A percentile compares a stretch with the other conserved stretches of the same genome.
phyloP scores from a whole-genome alignment of 352 stramenopile species.

The Globisporangium perplexum region DNA sequence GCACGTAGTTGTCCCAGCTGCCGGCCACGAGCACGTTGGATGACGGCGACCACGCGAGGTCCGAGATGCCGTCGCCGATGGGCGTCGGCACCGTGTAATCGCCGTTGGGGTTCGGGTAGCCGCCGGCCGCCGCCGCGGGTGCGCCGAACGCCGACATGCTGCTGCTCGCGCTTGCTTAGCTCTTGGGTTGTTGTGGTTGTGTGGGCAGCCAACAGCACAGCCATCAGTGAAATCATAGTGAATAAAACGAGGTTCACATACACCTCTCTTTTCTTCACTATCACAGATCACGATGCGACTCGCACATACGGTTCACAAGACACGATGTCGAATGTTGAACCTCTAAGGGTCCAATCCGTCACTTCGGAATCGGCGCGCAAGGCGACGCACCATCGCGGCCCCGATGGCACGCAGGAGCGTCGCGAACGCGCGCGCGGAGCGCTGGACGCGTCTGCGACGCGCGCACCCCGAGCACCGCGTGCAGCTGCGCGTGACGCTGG shows the following conservation, averaged over 20 bases:
- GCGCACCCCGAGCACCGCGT: slow-evolving; percentile 18
- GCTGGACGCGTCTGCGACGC: slow-evolving; percentile 11
- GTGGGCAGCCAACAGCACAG: neutral
- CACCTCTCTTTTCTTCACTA: neutral
- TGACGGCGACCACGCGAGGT: slow-evolving; percentile 70
- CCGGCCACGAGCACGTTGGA: slow-evolving; percentile 70
- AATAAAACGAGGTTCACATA: neutral
- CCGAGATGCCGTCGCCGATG: slow-evolving; percentile 70
- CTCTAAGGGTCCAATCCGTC: neutral
- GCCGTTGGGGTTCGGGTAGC: slow-evolving; percentile 68
- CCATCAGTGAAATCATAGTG: neutral
- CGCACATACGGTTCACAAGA: neutral
- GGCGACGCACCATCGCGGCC: neutral
- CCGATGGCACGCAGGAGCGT: slow-evolving; percentile 1
- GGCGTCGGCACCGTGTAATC: slow-evolving; percentile 68
- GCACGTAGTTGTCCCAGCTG: slow-evolving; percentile 82
- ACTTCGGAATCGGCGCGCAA: slow-evolving; percentile 1
- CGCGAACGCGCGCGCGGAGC: slow-evolving; percentile 11
- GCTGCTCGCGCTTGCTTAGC: neutral
- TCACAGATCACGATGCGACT: neutral
- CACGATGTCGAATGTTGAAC: neutral
- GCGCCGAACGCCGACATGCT: slow-evolving; percentile 42
- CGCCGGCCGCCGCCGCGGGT: slow-evolving; percentile 30
- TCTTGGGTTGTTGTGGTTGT: neutral
- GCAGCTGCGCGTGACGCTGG: slow-evolving; percentile 34